A percentile compares a stretch with the other conserved stretches of the same genome.
phyloP scores from a whole-genome alignment of 441 rosid genomes.

The Manihot esculenta region DNA sequence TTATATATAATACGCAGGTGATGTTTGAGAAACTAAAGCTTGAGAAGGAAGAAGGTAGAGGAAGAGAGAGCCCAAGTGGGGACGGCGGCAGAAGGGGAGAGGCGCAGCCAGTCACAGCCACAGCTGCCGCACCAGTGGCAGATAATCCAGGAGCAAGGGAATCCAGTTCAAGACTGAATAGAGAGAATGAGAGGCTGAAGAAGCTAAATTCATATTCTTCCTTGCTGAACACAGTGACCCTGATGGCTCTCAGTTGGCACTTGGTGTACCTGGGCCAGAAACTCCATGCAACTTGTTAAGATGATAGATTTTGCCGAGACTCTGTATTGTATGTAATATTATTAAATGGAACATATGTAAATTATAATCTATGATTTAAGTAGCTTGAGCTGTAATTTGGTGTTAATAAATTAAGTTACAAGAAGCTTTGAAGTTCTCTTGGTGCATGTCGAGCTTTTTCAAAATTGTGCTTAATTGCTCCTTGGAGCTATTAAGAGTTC shows the following conservation, averaged over 20 bases:
- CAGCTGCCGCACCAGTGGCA: not conserved
- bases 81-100: slow-evolving; percentile 12
- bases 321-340: no score
- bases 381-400: no score
- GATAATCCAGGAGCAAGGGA: slow-evolving; percentile 31
- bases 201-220: slow-evolving; percentile 67
- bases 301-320: no score
- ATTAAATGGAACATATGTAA: no score
- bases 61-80: slow-evolving; percentile 27
- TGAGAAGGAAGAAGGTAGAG: slow-evolving; percentile 78
- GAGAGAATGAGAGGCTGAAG: slow-evolving; percentile 53
- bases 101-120: not conserved
- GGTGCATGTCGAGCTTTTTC: no score
- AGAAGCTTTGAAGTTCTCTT: no score
- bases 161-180: slow-evolving; percentile 26
- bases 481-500: no score
- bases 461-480: no score
- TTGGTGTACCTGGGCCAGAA: slow-evolving; percentile 56
- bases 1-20: slow-evolving; percentile 25
- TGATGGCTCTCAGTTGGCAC: slow-evolving; percentile 68
- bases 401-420: no score
- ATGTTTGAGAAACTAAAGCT: slow-evolving; percentile 75
- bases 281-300: slow-evolving; percentile 29
- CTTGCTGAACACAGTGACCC: slow-evolving; percentile 46
- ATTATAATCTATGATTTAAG: no score